Conservation (phyloP, 345 rosid species). For the Salix caprea region DNA sequence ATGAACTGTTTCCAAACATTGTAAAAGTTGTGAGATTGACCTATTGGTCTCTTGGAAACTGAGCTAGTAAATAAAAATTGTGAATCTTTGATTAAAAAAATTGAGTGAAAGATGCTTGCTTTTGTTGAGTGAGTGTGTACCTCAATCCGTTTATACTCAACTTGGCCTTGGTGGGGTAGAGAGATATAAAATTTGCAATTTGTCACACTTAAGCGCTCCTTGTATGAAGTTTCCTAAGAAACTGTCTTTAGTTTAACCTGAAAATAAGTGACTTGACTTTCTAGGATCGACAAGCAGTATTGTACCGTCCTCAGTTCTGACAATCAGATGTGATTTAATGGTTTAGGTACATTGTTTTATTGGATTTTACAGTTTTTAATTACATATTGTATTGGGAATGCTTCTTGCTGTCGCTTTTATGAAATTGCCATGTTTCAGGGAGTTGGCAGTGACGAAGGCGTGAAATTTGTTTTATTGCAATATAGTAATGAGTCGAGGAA, state of each 20-base stretch:
- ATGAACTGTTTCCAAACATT: too few species aligned
- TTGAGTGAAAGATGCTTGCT: background rate
- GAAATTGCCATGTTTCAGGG: background rate
- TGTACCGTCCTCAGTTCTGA: background rate
- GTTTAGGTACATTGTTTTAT: constrained; percentile 11
- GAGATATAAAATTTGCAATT: background rate
- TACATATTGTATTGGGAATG: constrained; percentile 4
- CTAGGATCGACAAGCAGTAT: background rate
- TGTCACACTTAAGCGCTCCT: too few species aligned
- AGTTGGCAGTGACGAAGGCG: constrained; percentile 7
- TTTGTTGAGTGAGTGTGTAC: background rate
- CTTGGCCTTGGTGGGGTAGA: background rate
- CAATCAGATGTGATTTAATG: background rate
- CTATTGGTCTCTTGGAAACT: background rate
- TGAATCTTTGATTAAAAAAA: background rate
- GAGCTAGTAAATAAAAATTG: background rate
- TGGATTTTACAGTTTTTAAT: constrained; percentile 8
- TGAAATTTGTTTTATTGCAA: constrained; percentile 2
- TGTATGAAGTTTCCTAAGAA: background rate
- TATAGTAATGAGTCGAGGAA: constrained; percentile 1
- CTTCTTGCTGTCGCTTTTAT: constrained; percentile 11
- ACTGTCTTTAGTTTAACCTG: background rate
- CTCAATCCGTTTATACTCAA: background rate
- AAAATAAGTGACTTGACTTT: background rate
- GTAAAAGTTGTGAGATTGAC: background rate